Evolutionary conservation across 768 basidiomycete genomes (phyloP), one percentile per base, ranked within the genome.

Genomic region (Lactarius tabidus): DNA sequence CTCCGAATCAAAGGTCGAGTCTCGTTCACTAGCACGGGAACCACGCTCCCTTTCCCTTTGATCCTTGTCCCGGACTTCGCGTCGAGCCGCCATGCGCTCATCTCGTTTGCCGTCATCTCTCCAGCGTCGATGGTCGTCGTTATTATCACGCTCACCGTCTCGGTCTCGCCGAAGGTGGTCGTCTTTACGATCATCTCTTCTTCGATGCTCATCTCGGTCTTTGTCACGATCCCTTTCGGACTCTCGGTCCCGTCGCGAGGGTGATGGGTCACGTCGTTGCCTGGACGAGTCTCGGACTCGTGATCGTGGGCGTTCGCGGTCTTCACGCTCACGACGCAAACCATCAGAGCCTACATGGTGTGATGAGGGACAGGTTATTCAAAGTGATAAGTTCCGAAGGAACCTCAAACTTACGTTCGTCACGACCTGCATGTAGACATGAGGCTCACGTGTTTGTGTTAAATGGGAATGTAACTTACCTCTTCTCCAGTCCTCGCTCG

Each of bases 401-500:
- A 60, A 14, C 29, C 48, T 39, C 38, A 51, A 31, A 69, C 82
- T 78, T 72, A 90, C 90, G 80, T 61, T 90, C 90, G 62, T 88
- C 86, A 63, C 85, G 82, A 66, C 76, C 75, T 63, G 80, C 73
- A 64, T 20, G 62, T 60, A 66, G 61, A 39, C 45, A 63, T 58
- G 26, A 60, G 48, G 60, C 53, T 51, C 55, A 62, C 43, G 52
- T 62, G 35, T 63, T 43, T 41, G 33, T 28, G 36, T 48, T 35
- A 52, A 59, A 69, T n/a, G 60, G 51, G 28, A 62, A 52, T 58
- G 51, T 20, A 56, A 75, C 81, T 68, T 70, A 91, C 91, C 89
- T 84, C 89, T 82, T 73, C 91, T 82, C 91, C 91, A 94, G 72
- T 94, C 91, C 70, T 93, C 90, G 70, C 84, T 86, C 29, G 79